Base-by-base conservation (phyloP, 805 yeast genomes). In the Yarrowia sp. region DNA sequence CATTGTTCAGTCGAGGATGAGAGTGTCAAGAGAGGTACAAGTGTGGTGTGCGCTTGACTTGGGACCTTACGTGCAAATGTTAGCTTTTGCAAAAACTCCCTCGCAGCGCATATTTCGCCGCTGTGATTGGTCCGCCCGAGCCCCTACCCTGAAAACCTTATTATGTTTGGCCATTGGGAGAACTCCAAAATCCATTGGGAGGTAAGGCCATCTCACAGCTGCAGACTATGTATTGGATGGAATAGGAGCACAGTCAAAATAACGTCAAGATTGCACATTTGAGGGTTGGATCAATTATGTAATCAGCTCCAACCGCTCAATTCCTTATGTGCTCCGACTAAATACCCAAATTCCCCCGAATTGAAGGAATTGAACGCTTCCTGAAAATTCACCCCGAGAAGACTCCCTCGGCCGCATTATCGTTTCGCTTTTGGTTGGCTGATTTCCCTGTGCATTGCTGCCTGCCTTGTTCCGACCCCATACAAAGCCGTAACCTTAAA, bases 41-140 rank as follows among this genome's bases (percentile, higher is more conserved):
- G 65, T 43, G 65, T 59, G 59, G 52, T 59, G 65, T 55, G 49
- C 45, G 65, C 65, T 59, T 59, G 49, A 43, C 46, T 56, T 56
- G 65, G 65, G 65, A 59, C 65, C 49, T 59, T 59, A 15, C 35
- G 65, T 59, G 65, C 63, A 59, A 59, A 59, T 59, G 48, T 58
- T 58, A 43, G 64, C 65, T 59, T 59, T 59, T 59, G 48, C 65
- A 59, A 59, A 59, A 59, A 59, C 65, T 59, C 65, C 52, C 65
- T 59, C 65, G 41, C 65, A 45, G 52, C 45, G 32, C 65, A 59
- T 59, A 43, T 59, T 59, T 59, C 42, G 42, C 35, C 22, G 15
- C 52, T 43, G 52, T 59, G 52, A 59, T 59, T 59, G 65, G 65
- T 45, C 52, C 32, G 26, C 8, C 7, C 3, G 14, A 19, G 41